These are phyloP conservation scores for Euphorbia tirucalli DNA, from an alignment of 345 rosid species.

Conservation along the genomic window DNA sequence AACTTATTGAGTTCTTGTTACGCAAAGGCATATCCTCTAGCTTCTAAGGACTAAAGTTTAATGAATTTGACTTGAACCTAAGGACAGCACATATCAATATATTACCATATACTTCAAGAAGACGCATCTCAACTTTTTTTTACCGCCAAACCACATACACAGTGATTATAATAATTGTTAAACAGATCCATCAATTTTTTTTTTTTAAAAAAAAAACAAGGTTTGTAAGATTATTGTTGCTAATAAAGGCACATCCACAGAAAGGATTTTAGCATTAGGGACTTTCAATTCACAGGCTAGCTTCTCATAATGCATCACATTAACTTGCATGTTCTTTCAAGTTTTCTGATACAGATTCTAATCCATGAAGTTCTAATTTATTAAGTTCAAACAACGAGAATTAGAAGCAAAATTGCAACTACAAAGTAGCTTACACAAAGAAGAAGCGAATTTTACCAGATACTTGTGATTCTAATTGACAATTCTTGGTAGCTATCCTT, in stretches of 20 bases:
- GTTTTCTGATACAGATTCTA: neutral
- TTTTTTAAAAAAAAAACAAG: too few species aligned
- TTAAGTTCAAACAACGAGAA: neutral
- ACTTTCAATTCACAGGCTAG: neutral
- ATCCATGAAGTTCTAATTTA: neutral
- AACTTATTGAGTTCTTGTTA: neutral
- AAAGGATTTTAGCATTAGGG: neutral
- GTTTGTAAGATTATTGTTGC: neutral
- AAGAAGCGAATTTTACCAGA: conserved; percentile 30
- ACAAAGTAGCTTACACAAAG: neutral
- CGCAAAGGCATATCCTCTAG: neutral
- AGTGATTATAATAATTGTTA: neutral
- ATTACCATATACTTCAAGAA: neutral
- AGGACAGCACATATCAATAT: neutral
- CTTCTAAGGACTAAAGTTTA: neutral
- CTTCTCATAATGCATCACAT: neutral
- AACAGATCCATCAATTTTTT: neutral
- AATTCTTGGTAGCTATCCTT: conserved; percentile 20
- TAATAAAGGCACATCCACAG: neutral
- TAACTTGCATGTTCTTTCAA: neutral
- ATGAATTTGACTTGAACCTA: neutral
- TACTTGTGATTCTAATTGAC: conserved; percentile 38
- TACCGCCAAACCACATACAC: neutral
- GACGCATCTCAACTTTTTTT: neutral
- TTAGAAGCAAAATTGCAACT: neutral